Evolutionary conservation across 495 filamentous ascomycete species (phyloP), one percentile per base, ranked within the genome.

Genomic region (Neurospora sp.): DNA sequence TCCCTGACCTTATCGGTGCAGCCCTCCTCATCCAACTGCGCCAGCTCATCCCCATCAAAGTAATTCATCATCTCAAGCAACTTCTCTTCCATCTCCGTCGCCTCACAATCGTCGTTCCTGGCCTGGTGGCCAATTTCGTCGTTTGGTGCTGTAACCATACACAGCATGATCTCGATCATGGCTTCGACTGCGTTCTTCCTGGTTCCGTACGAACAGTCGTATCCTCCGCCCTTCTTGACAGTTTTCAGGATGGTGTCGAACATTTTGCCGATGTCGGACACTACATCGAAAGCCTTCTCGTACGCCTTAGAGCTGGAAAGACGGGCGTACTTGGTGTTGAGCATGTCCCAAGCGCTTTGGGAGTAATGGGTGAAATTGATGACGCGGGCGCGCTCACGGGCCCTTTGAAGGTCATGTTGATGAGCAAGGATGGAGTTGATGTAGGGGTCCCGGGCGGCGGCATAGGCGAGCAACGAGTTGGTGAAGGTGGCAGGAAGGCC

Each of bases 101-200:
- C 41, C 5, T 14, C 35, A 37, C 5, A 2, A 31, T 11, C n/a
- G 27, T n/a, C 14, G 20, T 49, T 74, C 35, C 73, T 69, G 0
- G 71, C 69, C 69, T 66, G 37, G 37, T 74, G n/a, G 6, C 42
- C 44, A n/a, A 74, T 31, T 5, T 20, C 42, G 66, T 75, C 75
- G 9, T 14, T 41, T n/a, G 44, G 8, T 9, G 35, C 40, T 11
- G 60, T 5, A 8, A 77, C 39, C 7, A 77, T 18, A 10, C 37
- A 40, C 18, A 60, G 69, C 23, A 69, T 60, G 44, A 77, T 77
- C 49, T 77, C 75, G 66, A 27, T 18, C 44, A 77, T 27, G 16
- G 75, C 75, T 42, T 72, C 71, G 3, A 77, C 23, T 1, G 75
- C 75, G 66, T 18, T 77, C 18, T 70, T 18, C 46, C 75, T 73